Evolutionary conservation across 371 early-diverging fungal species (phyloP), one percentile per base, ranked within the genome.

Genomic region (Saksenaea vasiformis): DNA sequence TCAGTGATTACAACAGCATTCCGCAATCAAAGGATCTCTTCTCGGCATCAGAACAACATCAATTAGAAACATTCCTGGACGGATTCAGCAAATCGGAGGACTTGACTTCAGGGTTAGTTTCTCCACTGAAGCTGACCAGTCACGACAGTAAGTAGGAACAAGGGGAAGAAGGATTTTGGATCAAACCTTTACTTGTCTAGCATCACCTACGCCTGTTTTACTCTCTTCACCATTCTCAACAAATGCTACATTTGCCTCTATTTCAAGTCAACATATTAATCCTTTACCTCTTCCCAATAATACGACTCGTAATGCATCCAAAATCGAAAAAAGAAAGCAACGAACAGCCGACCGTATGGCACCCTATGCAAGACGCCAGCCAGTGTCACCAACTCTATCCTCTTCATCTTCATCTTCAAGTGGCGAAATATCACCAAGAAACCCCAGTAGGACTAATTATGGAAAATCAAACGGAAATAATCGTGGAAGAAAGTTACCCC

Each of bases 401-500:
- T 57, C 58, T 8, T 35, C 62, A 36, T 55, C 62, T 15, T 55
- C 51, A 3, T 19, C 51, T 22, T 47, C 51, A 17, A 22, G 22
- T 22, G 51, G 22, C 22, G 51, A 47, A 47, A 17, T 47, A 22
- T 17, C 24, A 47, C 51, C n/a, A 47, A n/a, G 24, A 22, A 47
- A 22, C 39, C 15, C 34, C 9, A 28, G 53, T 56, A 55, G 51
- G 22, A 19, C 11, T 37, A 61, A 7, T 61, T 55, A 47, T 17
- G 51, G 31, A 58, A 28, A 41, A 51, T 61, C 41, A 54, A 62
- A 56, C 54, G 38, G 54, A 55, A 55, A 3, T 37, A 62, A 55
- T 62, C 61, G 70, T 26, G 66, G 66, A 17, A 54, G 66, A 38
- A 70, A 70, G 43, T 61, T 66, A 28, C 65, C 71, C n/a, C 71